A percentile compares a stretch with the other conserved stretches of the same genome.
Conservation (phyloP, 331 rosid species). For the Quercus phellos region DNA sequence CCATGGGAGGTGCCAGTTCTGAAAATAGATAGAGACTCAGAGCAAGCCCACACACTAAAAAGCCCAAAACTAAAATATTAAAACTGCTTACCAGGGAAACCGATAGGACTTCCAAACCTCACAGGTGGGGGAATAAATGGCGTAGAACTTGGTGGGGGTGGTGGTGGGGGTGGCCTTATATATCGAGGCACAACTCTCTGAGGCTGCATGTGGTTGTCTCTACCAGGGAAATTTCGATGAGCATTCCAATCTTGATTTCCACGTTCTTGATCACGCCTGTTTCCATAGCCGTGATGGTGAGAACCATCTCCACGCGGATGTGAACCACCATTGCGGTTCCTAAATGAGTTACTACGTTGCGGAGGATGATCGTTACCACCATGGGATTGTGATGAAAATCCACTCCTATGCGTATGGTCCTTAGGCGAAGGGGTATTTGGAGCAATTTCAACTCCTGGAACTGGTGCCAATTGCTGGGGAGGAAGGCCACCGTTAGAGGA, state of each 20-base stretch:
- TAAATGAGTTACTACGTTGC: conserved; percentile 52
- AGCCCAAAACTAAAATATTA: neutral
- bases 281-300: conserved; percentile 49
- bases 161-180: conserved; percentile 37
- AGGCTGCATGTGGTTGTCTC: conserved; percentile 47
- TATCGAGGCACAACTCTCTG: conserved; percentile 41
- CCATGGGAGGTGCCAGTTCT: conserved; percentile 42
- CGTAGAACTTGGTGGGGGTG: conserved; percentile 38
- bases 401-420: conserved; percentile 58
- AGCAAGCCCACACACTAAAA: conserved; percentile 13
- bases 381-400: conserved; percentile 41
- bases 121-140: conserved; percentile 41
- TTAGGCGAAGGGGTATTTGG: conserved; percentile 37
- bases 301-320: conserved; percentile 61
- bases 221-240: conserved; percentile 40
- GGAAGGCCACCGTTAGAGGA: conserved; percentile 46
- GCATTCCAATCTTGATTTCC: conserved; percentile 64
- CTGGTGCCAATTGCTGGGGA: conserved; percentile 40
- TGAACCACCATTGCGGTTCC: conserved; percentile 44
- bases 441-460: conserved; percentile 24
- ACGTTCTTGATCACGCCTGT: conserved; percentile 62
- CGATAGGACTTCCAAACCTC: conserved; percentile 41
- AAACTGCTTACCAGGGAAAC: conserved; percentile 46
- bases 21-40: conserved; percentile 25
- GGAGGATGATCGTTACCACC: conserved; percentile 44